Conservation (phyloP, 1,284 basidiomycete genomes). For the Ustilago loliicola region DNA sequence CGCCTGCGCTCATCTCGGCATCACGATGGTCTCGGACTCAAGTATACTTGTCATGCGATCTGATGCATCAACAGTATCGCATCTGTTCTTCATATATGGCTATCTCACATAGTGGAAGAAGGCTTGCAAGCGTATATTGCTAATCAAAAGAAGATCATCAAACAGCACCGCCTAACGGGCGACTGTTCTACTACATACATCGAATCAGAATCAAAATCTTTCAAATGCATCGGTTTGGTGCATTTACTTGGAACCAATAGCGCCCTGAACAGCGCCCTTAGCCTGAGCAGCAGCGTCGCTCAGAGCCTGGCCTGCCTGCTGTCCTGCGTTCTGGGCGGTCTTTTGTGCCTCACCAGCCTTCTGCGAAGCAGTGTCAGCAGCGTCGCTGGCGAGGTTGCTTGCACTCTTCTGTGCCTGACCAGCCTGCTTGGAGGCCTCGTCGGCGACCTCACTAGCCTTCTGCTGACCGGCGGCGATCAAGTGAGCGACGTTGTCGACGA, state of each 20-base stretch:
- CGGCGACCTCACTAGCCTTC: slow-evolving; percentile 49
- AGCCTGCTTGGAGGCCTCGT: slow-evolving; percentile 47
- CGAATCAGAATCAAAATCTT: not conserved
- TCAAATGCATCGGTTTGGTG: not conserved
- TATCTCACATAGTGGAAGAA: no score
- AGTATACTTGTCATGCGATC: no score
- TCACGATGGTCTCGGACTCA: no score
- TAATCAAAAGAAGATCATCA: slow-evolving; percentile 12
- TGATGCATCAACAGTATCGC: no score
- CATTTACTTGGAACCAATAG: slow-evolving; percentile 39
- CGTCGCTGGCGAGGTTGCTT: slow-evolving; percentile 26
- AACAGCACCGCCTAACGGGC: not conserved
- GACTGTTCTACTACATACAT: slow-evolving; percentile 16
- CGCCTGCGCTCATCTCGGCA: no score
- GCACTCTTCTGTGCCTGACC: slow-evolving; percentile 22
- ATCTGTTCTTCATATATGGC: no score
- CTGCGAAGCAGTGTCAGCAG: slow-evolving; percentile 28
- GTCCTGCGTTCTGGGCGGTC: slow-evolving; percentile 27
- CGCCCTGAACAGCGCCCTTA: slow-evolving; percentile 44
- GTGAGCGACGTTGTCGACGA: slow-evolving; percentile 50
- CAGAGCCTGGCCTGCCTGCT: slow-evolving; percentile 45
- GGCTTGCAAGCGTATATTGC: slow-evolving; percentile 46
- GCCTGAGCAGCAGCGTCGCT: slow-evolving; percentile 53
- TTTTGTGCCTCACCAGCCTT: slow-evolving; percentile 37
- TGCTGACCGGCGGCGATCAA: slow-evolving; percentile 43